Evolutionary conservation across 2,329 filamentous ascomycete genomes (phyloP).

Genomic region (Beauveria scarabaeidicola): DNA sequence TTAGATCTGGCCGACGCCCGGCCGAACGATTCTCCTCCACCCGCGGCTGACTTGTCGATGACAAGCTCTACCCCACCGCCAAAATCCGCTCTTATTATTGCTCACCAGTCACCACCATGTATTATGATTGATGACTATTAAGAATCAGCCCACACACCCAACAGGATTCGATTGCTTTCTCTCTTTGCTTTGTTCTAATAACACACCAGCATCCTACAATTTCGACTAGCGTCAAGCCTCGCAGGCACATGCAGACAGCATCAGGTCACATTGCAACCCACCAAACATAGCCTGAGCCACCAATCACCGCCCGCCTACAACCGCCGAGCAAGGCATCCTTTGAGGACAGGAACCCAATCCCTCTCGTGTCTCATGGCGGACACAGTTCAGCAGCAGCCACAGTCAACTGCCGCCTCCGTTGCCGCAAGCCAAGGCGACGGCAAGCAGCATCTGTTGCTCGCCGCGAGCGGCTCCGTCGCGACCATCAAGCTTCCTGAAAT

Average conservation of each 20-base stretch:
- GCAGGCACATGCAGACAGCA: background rate
- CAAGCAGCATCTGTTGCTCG: slow-evolving; percentile 35
- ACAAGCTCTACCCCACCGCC: background rate
- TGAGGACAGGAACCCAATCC: background rate
- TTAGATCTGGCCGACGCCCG: background rate
- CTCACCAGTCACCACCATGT: too few species aligned
- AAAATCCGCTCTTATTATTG: background rate
- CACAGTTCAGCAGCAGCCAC: background rate
- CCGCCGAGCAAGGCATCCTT: background rate
- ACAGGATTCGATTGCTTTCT: background rate
- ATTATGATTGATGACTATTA: background rate
- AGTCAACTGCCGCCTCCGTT: slow-evolving; percentile 21
- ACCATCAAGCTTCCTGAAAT: slow-evolving; percentile 76
- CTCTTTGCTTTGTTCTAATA: background rate
- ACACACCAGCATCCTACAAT: background rate
- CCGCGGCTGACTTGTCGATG: background rate
- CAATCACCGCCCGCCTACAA: background rate
- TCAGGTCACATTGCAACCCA: background rate
- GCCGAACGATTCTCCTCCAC: slow-evolving; percentile 3
- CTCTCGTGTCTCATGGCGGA: background rate
- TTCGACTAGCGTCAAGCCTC: background rate
- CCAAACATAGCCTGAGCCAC: background rate
- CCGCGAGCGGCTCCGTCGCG: slow-evolving; percentile 55
- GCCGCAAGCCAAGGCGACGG: slow-evolving; percentile 27
- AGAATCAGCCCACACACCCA: background rate